Percentiles rank a stretch among this genome's conserved stretches.
Evolutionary conservation across 352 stramenopile genomes (phyloP).

Genomic region (Phytophthora pisi): DNA sequence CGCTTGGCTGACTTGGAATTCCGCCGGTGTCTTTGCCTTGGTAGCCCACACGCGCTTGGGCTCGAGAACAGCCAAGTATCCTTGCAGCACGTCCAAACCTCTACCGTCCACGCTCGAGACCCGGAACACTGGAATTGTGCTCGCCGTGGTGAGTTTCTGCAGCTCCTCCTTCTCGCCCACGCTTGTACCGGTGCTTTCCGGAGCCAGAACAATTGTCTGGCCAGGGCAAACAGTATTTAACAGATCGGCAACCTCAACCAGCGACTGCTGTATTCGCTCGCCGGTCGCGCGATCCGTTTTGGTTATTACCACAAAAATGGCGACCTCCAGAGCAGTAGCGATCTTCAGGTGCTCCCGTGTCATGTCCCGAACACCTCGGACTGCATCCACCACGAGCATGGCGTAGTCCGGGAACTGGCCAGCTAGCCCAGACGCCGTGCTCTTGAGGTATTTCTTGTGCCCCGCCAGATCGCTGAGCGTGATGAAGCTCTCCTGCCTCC

Average conservation of each 20-base stretch:
- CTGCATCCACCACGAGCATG: conserved; percentile 83
- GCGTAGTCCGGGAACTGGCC: conserved; percentile 88
- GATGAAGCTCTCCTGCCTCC: conserved; percentile 45
- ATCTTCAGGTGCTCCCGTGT: conserved; percentile 84
- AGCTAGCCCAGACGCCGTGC: conserved; percentile 82
- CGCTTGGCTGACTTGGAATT: conserved; percentile 83
- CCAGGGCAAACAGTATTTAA: conserved; percentile 42
- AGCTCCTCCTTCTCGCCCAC: conserved; percentile 23
- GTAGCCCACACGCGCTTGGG: conserved; percentile 70
- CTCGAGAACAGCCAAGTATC: conserved; percentile 58
- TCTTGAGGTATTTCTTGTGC: conserved; percentile 91
- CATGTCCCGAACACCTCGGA: conserved; percentile 71
- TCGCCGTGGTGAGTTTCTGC: conserved; percentile 10
- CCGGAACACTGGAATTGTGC: conserved; percentile 59
- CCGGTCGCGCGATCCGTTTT: conserved; percentile 62
- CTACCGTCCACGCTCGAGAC: conserved; percentile 68
- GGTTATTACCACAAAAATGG: conserved; percentile 84
- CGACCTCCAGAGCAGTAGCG: conserved; percentile 68
- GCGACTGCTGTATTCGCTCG: conserved; percentile 53
- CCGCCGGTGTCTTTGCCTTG: conserved; percentile 51
- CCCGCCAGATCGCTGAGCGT: conserved; percentile 82
- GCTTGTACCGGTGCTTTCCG: conserved; percentile 7
- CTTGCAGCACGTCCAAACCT: conserved; percentile 61
- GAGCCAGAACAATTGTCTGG: conserved; percentile 26
- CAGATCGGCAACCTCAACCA: conserved; percentile 53